phyloP scores from a whole-genome alignment of 108 stramenopile genomes.

The Thalassiosira profunda region DNA sequence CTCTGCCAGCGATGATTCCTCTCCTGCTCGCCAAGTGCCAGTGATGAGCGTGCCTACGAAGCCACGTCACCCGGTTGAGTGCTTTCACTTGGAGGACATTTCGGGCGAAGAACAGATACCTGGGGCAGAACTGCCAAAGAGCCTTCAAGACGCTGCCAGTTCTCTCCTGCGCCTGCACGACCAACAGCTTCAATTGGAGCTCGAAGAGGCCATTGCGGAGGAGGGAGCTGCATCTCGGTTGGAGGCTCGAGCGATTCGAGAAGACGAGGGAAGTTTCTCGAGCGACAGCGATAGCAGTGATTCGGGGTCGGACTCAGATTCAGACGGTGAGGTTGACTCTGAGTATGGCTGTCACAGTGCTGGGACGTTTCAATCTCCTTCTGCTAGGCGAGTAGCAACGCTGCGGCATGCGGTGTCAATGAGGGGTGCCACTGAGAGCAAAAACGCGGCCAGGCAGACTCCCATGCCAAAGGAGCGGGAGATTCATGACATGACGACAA shows the following conservation, averaged over 20 bases:
- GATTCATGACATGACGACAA: not conserved
- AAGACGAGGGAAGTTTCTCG: slow-evolving; percentile 6
- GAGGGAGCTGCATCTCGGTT: slow-evolving; percentile 9
- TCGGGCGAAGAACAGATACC: slow-evolving; percentile 3
- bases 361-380: slow-evolving; percentile 26
- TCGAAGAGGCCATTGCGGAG: slow-evolving; percentile 25
- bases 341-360: too few species aligned
- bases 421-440: slow-evolving; percentile 12
- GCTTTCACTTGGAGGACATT: slow-evolving; percentile 23
- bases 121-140: not conserved
- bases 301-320: slow-evolving; percentile 6
- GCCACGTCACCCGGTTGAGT: slow-evolving; percentile 19
- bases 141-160: slow-evolving; percentile 4
- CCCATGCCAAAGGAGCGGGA: not conserved
- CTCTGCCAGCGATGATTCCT: slow-evolving; percentile 67
- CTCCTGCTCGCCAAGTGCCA: too few species aligned
- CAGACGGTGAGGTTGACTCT: slow-evolving; percentile 43
- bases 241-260: slow-evolving; percentile 1
- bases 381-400: slow-evolving; percentile 6
- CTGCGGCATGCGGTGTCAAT: slow-evolving; percentile 19
- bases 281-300: not conserved
- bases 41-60: slow-evolving; percentile 16
- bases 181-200: slow-evolving; percentile 13
- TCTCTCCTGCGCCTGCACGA: slow-evolving; percentile 21
- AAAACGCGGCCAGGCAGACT: not conserved